Evolutionary conservation across 1,284 basidiomycete species (phyloP), one percentile per base, ranked within the genome.

Genomic region (Porogramme epimiltina): DNA sequence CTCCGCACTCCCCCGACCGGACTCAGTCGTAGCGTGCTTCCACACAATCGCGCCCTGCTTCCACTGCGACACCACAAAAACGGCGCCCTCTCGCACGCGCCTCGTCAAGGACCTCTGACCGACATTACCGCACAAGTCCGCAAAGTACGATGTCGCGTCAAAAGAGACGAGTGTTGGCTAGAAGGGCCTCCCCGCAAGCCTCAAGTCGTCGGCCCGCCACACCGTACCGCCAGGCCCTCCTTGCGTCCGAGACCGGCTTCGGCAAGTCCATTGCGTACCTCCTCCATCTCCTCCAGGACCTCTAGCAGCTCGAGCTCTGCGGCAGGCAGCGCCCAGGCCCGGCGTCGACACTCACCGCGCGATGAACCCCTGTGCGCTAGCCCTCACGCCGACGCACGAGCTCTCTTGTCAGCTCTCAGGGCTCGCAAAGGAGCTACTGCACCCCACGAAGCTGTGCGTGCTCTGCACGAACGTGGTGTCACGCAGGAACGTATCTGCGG

Each of bases 251-350:
- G 70, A 95, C 93, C 0, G 93, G 93, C 8, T 92, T 89, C 0
- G 93, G 93, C 1, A 95, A 95, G 73, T 92, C 89, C 3, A 79
- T 94, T 16, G 92, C 93, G 1, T 95, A 94, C 66, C 80, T 95
- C 31, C 76, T 95, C 2, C 93, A 92, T 0, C 67, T 95, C 42
- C 75, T 95, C 3, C 89, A 94, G 59, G 74, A 80, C 51, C 75
- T 95, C 60, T 95, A 95, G 67, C 66, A 73, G 45, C 75, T 77
- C 2, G 85, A 90, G 63, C 54, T 64, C 9, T 47, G 46, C 38
- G 15, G 15, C 43, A 37, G 44, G 4, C 46, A 50, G 19, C 57
- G 45, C 39, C 31, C 28, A 6, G 22, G 24, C 45, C 39, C 44
- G 24, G 18, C 51, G 4, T 52, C 25, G 43, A 39, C 5, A 28